Conservation (phyloP, 805 yeast species). For the Wickerhamomyces rabaulensis region DNA sequence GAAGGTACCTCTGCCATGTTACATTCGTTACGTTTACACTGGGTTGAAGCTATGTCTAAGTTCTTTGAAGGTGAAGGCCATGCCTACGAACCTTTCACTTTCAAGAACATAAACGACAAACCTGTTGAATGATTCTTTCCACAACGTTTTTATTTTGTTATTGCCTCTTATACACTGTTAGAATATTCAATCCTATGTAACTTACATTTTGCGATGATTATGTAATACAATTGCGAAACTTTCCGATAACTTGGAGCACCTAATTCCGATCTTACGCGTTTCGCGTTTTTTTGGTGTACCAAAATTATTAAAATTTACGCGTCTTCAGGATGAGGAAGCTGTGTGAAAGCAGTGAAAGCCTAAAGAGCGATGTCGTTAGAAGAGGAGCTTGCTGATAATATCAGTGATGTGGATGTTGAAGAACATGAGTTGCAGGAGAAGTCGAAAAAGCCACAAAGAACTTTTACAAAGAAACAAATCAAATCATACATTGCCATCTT, state of each 20-base stretch:
- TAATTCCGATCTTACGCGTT: neutral
- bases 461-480: conserved; percentile 13
- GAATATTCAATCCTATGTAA: neutral
- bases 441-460: neutral
- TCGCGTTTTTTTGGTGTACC: neutral
- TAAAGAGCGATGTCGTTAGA: conserved; percentile 5
- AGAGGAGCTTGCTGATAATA: conserved; percentile 7
- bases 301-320: neutral
- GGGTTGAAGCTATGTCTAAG: conserved; percentile 99
- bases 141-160: too few species aligned
- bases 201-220: too few species aligned
- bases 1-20: conserved; percentile 99
- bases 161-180: neutral
- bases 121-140: neutral
- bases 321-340: neutral
- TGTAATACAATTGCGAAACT: too few species aligned
- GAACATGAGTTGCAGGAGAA: neutral
- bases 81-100: conserved; percentile 84
- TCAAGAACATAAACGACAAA: conserved; percentile 27
- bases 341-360: too few species aligned
- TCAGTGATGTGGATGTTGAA: neutral
- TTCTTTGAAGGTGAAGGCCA: conserved; percentile 96
- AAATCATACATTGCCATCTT: conserved; percentile 74
- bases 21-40: conserved; percentile 95
- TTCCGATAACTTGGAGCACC: too few species aligned